Evolutionary conservation across 2,329 filamentous ascomycete genomes (phyloP), one percentile per base, ranked within the genome.

Genomic region (Claviceps africana): DNA sequence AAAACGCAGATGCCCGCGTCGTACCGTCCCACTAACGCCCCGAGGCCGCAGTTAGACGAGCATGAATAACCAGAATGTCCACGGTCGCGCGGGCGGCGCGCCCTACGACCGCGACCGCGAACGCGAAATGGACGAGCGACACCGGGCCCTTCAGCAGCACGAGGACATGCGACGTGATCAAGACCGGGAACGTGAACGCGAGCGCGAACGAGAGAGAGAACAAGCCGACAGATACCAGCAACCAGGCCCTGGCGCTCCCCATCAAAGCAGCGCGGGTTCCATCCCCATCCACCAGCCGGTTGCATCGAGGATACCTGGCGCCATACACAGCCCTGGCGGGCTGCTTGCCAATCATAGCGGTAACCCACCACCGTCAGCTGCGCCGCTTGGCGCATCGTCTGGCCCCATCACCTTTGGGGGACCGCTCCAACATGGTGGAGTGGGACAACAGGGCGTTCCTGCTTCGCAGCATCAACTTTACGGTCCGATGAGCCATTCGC

Each of bases 281-380:
- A 87, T 95, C 51, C 88, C 90, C 51, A 84, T 97, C 60, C 91
- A 97, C 68, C 91, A 97, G 67, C 91, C 91, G 5, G 89, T 96
- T 54, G 91, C 91, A 56, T 82, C 89, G 64, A 75, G 90, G 68
- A 74, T 88, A 56, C 71, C 85, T 53, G 85, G 83, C 57, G 85
- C 88, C 50, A 94, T 96, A 53, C 91, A 95, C 65, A 94, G 89
- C 46, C 91, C 91, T 1, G 91, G 93, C 58, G 91, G 91, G 9
- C 76, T 97, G 37, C 79, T 97, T 40, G 80, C 84, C 9, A 88
- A 83, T 58, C 81, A 88, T 59, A 81, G 82, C 50, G 76, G 78
- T 35, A 77, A 77, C 35, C 71, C 74, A 21, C 39, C 53, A 28
- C 73, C 77, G 39, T 73, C 77, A 30, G 67, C 75, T 39, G 76